Evolutionary conservation across 495 filamentous ascomycete species (phyloP), one percentile per base, ranked within the genome.

Genomic region (Neurospora sp.): DNA sequence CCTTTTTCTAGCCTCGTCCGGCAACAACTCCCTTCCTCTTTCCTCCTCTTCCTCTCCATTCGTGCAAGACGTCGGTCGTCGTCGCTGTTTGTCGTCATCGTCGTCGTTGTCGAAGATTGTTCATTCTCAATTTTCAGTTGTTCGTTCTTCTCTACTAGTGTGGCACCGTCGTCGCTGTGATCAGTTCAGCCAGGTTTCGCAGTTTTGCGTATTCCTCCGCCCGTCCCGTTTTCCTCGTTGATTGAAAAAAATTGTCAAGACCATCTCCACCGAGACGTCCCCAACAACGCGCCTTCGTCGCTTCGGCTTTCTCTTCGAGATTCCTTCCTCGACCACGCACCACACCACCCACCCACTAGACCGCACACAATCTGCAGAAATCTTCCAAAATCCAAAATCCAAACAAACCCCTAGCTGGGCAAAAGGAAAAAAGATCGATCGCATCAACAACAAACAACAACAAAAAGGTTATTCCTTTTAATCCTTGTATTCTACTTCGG

Each of bases 1-100:
- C 82, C 80, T 84, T 82, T 82, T 83, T 75, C 75, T 79, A 18
- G 54, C 54, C 54, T 62, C 54, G 23, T 62, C 27, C 27, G 54
- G 54, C 54, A 62, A 62, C 23, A 62, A 6, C 27, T 23, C 76
- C 75, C 79, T 77, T 71, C 73, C 73, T 75, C 72, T 73, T 78
- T 35, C 35, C 80, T 83, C 84, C 80, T 83, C 84, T 75, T 80
- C 78, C 79, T 82, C 81, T 78, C 78, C 78, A 75, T 81, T 79
- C 78, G 80, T 81, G 78, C 78, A 76, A 77, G 76, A 73, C 77
- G 75, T 48, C 71, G 72, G 77, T 76, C 78, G 79, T 77, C 73
- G 73, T 77, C 75, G 41, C 20, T 70, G 76, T 76, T 76, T 46
- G 41, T 42, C 76, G 76, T 78, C 76, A 70, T 77, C 76, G 66